These are phyloP conservation scores for Citrus reticulata DNA, from an alignment of 345 rosid species.

Conservation along the genomic window DNA sequence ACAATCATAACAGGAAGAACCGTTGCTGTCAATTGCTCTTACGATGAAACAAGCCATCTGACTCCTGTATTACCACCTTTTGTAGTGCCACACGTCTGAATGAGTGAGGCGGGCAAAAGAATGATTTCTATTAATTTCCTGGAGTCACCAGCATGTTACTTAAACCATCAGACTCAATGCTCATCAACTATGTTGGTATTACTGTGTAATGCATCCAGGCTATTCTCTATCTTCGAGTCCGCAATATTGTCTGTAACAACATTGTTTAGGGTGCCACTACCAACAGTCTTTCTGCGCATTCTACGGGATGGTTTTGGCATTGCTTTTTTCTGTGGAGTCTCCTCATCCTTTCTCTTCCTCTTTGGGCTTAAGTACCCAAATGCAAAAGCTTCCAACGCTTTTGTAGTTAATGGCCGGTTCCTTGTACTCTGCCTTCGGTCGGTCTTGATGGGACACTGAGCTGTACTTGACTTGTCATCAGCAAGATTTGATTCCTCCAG, in stretches of 20 bases:
- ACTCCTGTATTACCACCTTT: not conserved
- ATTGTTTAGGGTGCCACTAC: constrained; percentile 23
- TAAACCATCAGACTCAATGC: constrained; percentile 7
- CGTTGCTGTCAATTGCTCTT: not conserved
- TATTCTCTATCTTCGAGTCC: constrained; percentile 19
- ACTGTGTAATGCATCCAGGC: constrained; percentile 5
- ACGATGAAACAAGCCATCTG: not conserved
- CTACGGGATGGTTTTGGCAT: constrained; percentile 35
- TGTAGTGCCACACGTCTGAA: not conserved
- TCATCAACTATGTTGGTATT: constrained; percentile 8
- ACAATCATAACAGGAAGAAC: too few species aligned
- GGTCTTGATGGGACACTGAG: constrained; percentile 23
- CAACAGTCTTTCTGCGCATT: constrained; percentile 24
- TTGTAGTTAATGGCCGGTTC: constrained; percentile 49
- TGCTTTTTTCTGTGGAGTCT: constrained; percentile 25
- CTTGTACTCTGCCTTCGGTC: constrained; percentile 51
- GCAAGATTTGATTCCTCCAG: constrained; percentile 14
- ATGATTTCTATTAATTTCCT: not conserved
- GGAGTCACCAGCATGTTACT: not conserved
- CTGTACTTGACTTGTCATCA: constrained; percentile 8
- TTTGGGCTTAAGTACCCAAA: constrained; percentile 42
- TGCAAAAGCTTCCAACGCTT: constrained; percentile 62
- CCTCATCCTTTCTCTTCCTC: constrained; percentile 41
- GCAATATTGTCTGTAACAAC: constrained; percentile 23
- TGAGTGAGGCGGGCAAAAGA: not conserved